Evolutionary conservation across 176 grass and related monocot genomes (phyloP), one percentile per base, ranked within the genome.

Genomic region (Zizania latifolia): DNA sequence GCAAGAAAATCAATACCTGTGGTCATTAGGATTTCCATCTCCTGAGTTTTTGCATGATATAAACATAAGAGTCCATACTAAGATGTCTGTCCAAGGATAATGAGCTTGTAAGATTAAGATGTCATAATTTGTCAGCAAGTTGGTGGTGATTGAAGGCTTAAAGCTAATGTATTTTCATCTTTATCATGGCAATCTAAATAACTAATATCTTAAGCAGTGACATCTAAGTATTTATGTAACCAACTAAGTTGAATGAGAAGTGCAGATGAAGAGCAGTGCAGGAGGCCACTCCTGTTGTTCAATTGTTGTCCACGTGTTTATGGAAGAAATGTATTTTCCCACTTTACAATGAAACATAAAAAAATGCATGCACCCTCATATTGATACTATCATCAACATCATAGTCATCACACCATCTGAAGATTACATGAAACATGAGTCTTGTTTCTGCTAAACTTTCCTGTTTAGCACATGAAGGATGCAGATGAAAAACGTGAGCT

Each of bases 1-100:
- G 14, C 62, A 83, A 73, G 51, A 19, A 83, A 79, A 74, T 38
- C 33, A 23, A 51, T 59, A 59, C 22, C 44, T 7, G 0, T 58
- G 37, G 57, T 67, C 61, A 75, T 82, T 34, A 46, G 8, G 58
- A 37, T 38, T 19, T 60, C 36, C 10, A 23, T 30, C 58, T 59
- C 51, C 37, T 19, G 2, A 50, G 3, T 50, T 45, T 59, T 68
- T 60, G 29, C 29, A 9, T 3, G 9, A 83, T 65, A 63, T 8
- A 69, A 30, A 68, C 54, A 74, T 22, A 10, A 46, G 15, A 71
- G 15, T 16, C 57, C 34, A 65, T 46, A 65, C 23, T 36, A 36
- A 50, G 12, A 67, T 29, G 61, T 0, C 8, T 36, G 2, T 6
- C 36, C 4, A 4, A 51, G 30, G 35, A 36, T 64, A 58, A 37